Base-by-base conservation (phyloP, 768 basidiomycete genomes). In the Leccinum boreale region DNA sequence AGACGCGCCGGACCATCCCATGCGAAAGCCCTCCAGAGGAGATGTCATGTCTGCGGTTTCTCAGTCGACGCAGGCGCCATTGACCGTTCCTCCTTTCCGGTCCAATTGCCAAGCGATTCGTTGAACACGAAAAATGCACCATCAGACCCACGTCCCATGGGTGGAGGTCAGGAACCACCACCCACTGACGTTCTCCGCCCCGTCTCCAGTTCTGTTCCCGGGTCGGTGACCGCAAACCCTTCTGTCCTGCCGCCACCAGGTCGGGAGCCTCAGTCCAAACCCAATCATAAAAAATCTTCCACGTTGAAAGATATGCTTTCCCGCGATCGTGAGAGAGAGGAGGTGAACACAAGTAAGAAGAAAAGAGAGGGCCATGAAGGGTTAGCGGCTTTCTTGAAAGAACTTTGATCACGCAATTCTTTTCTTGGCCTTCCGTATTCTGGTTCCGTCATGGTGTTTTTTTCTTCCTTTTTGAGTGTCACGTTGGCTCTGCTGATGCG, bases 241-340 rank as follows among this genome's bases (percentile, higher is more conserved):
- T 33, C 62, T n/a, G 19, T 26, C 8, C 52, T 39, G 36, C 35
- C 61, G 14, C 39, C 45, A 17, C 21, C 53, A 19, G 17, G n/a
- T 42, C 58, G 66, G 5, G 80, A 75, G 53, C 55, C 73, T 8
- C 77, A 78, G 10, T 67, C 75, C 11, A 87, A 86, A 71, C 23
- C 55, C 5, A 49, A 36, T 39, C 52, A 53, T 33, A 11, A 53
- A 3, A 69, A 62, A 69, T 82, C 79, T 62, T 70, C 79, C 1
- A 79, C 79, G 10, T 66, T 92, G 44, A 86, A 84, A 67, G 79
- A 83, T 45, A 79, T 92, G 76, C 75, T 91, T 33, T 79, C 79
- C 26, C 80, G 81, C 42, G 87, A 86, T 60, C 81, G 79, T 63
- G 76, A 81, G 65, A 74, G 75, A 51, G 75, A 74, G 62, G 70